Percentiles rank a stretch among this genome's conserved stretches.
phyloP scores from a whole-genome alignment of 2,329 filamentous ascomycete genomes.

The Diaporthe capsici region DNA sequence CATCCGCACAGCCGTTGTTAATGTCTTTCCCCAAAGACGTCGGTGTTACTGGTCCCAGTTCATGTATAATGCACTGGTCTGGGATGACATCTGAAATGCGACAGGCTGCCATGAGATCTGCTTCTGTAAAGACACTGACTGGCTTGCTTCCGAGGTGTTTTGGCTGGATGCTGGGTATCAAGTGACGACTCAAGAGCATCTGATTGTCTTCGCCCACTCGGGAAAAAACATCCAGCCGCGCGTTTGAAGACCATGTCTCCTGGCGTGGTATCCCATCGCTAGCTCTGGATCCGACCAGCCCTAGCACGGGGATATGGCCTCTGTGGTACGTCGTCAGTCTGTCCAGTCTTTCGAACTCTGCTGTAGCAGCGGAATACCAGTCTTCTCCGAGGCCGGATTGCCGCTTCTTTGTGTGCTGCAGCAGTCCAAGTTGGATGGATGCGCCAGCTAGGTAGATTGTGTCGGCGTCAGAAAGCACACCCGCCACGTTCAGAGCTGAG shows the following conservation, averaged over 20 bases:
- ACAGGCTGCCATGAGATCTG: neutral
- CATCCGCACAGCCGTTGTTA: too few species aligned
- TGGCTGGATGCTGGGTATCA: neutral
- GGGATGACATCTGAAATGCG: neutral
- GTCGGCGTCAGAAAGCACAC: slow-evolving; percentile 79
- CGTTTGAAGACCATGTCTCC: neutral
- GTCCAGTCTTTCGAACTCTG: neutral
- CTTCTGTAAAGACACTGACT: too few species aligned
- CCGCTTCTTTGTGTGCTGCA: too few species aligned
- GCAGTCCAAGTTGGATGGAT: neutral
- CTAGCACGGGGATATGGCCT: neutral
- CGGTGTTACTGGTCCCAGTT: neutral
- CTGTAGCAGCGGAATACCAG: neutral
- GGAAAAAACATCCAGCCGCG: neutral
- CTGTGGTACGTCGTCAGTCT: neutral
- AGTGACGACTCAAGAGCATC: neutral
- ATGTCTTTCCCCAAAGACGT: fast-evolving
- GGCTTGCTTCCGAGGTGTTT: too few species aligned
- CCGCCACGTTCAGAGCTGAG: slow-evolving; percentile 77
- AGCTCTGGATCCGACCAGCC: neutral
- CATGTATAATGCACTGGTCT: neutral
- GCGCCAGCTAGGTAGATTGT: slow-evolving; percentile 79
- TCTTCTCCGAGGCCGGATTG: fast-evolving
- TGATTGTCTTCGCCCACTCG: neutral
- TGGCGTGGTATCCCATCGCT: too few species aligned